These are phyloP conservation scores for Chytridium lagenaria DNA, from an alignment of 371 early-diverging fungal genomes.

Conservation along the genomic window DNA sequence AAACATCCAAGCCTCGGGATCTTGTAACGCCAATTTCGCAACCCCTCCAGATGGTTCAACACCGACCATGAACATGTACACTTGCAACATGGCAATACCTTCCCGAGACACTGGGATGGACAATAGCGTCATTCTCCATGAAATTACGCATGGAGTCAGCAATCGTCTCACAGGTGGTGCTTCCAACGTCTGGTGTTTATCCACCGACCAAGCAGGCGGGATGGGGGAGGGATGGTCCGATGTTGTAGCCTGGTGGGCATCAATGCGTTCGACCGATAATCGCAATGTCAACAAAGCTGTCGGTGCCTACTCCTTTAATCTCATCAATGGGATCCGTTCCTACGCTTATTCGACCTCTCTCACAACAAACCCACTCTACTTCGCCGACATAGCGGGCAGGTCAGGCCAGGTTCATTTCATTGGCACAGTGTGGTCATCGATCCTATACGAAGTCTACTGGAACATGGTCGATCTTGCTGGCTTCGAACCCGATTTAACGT, in stretches of 20 bases:
- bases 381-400: constrained; percentile 6
- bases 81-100: too few relatives aligned
- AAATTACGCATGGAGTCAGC: too few relatives aligned
- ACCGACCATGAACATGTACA: background rate
- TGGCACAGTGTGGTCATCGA: constrained; percentile 48
- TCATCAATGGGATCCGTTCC: constrained; percentile 29
- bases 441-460: constrained; percentile 86
- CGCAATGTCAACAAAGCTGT: background rate
- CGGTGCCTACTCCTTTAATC: background rate
- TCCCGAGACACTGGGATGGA: constrained; percentile 5
- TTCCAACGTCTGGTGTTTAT: constrained; percentile 41
- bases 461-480: constrained; percentile 74
- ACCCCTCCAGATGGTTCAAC: background rate
- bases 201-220: constrained; percentile 18
- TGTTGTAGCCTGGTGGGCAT: background rate
- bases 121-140: constrained; percentile 40
- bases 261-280: background rate
- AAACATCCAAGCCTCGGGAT: background rate
- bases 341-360: constrained; percentile 41
- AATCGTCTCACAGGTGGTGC: constrained; percentile 56
- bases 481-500: constrained; percentile 12
- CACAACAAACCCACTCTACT: constrained; percentile 34
- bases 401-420: constrained; percentile 34
- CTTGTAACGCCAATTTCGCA: too few relatives aligned
- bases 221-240: constrained; percentile 8